Percentiles rank a stretch among this genome's conserved stretches.
These are phyloP conservation scores for Alternaria tenuissima DNA, from an alignment of 2,329 filamentous ascomycete genomes.

Conservation along the genomic window DNA sequence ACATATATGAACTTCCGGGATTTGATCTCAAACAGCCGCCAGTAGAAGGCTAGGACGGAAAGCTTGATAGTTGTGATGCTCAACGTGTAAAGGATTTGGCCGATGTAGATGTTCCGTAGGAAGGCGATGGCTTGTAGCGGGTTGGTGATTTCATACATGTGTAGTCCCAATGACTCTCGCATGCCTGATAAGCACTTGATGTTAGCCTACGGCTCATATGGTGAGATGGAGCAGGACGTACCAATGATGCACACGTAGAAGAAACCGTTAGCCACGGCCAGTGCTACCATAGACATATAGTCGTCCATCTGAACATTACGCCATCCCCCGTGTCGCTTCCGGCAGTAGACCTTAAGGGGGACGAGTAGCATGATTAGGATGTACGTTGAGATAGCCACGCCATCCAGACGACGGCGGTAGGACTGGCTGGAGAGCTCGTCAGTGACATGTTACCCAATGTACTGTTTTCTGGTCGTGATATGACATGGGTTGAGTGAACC, in stretches of 20 bases:
- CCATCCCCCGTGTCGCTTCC: constrained; percentile 31
- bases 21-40: constrained; percentile 34
- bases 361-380: constrained; percentile 32
- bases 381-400: constrained; percentile 31
- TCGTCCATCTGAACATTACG: constrained; percentile 32
- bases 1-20: constrained; percentile 18
- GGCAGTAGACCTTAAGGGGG: constrained; percentile 34
- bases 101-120: constrained; percentile 26
- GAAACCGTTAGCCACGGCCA: constrained; percentile 27
- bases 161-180: constrained; percentile 22
- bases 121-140: constrained; percentile 22
- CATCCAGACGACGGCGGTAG: constrained; percentile 30
- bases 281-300: constrained; percentile 23
- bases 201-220: not conserved
- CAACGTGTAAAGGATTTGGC: constrained; percentile 29
- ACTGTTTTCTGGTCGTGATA: constrained; percentile 8
- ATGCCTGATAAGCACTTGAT: constrained; percentile 19
- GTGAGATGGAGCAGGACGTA: constrained; percentile 9
- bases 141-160: constrained; percentile 17
- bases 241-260: constrained; percentile 31
- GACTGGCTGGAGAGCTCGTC: constrained; percentile 8
- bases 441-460: not conserved
- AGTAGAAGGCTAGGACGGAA: constrained; percentile 38
- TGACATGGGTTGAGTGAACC: constrained; percentile 4
- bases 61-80: constrained; percentile 31